Conservation (phyloP, 2,329 filamentous ascomycete genomes). For the Cadophora gregata region DNA sequence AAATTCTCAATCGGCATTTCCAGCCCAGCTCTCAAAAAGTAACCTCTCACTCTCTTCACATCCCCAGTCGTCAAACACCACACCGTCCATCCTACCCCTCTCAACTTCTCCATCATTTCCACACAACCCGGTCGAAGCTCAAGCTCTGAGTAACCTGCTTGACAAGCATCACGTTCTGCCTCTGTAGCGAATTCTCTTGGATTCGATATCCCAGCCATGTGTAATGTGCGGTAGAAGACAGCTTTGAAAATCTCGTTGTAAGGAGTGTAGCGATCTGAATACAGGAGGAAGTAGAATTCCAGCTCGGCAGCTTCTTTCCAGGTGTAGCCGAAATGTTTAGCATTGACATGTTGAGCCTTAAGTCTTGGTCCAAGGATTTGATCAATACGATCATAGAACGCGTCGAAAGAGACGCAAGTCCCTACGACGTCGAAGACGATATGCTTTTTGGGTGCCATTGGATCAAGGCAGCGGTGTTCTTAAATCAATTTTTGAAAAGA, state of each 20-base stretch:
- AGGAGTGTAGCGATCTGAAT: slow-evolving; percentile 50
- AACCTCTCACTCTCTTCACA: slow-evolving; percentile 54
- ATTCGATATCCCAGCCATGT: slow-evolving; percentile 50
- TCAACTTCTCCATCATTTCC: slow-evolving; percentile 51
- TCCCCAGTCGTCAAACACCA: slow-evolving; percentile 62
- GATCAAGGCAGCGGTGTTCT: not conserved
- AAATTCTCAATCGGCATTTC: slow-evolving; percentile 58
- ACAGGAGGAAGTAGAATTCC: slow-evolving; percentile 56
- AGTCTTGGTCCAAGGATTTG: slow-evolving; percentile 51
- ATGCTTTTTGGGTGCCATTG: slow-evolving; percentile 46
- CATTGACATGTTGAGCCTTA: slow-evolving; percentile 47
- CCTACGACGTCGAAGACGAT: slow-evolving; percentile 60
- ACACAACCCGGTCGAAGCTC: slow-evolving; percentile 48
- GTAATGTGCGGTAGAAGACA: slow-evolving; percentile 56
- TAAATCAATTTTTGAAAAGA: not conserved
- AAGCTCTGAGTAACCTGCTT: slow-evolving; percentile 48
- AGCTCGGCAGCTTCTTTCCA: slow-evolving; percentile 56
- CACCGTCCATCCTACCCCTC: slow-evolving; percentile 54
- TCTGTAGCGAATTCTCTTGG: slow-evolving; percentile 51
- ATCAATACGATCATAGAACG: slow-evolving; percentile 51
- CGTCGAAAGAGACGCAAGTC: slow-evolving; percentile 54
- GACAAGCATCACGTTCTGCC: slow-evolving; percentile 49
- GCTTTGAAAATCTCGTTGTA: slow-evolving; percentile 52
- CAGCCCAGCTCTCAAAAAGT: slow-evolving; percentile 55
- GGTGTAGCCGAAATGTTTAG: slow-evolving; percentile 51